Evolutionary conservation across 1,284 basidiomycete genomes (phyloP).

Genomic region (Lignosus rhinocerotis): DNA sequence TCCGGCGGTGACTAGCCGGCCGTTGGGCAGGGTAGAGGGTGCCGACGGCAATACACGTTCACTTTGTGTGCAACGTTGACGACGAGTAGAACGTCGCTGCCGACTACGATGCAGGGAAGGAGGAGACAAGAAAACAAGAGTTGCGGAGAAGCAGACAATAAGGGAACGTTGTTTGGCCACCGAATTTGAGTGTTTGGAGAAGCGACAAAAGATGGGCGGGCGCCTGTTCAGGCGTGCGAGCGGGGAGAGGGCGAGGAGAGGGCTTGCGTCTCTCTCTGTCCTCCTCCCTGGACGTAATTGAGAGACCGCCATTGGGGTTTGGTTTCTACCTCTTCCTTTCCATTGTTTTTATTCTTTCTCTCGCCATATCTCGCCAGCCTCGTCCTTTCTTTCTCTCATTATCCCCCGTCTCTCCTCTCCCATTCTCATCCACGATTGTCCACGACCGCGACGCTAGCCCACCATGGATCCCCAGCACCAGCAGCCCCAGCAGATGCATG

Average conservation of each 20-base stretch:
- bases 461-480: conserved; percentile 46
- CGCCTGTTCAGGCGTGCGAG: conserved; percentile 12
- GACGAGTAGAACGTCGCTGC: background rate
- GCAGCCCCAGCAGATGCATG: conserved; percentile 35
- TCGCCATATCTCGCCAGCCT: conserved; percentile 19
- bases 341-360: conserved; percentile 33
- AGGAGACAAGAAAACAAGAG: background rate
- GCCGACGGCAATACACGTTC: background rate
- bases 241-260: background rate
- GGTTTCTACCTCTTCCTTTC: conserved; percentile 22
- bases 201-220: conserved; percentile 14
- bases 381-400: conserved; percentile 33
- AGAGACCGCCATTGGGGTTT: conserved; percentile 26
- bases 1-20: conserved; percentile 10
- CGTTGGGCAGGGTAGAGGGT: conserved; percentile 19
- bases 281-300: conserved; percentile 26
- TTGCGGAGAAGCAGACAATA: conserved; percentile 16
- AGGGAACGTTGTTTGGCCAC: conserved; percentile 16
- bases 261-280: conserved; percentile 14
- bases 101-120: background rate
- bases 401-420: conserved; percentile 25
- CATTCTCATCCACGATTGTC: conserved; percentile 23
- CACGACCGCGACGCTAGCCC: conserved; percentile 35
- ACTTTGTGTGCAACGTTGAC: conserved; percentile 3
- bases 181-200: conserved; percentile 6